Evolutionary conservation across 2,329 filamentous ascomycete species (phyloP), one percentile per base, ranked within the genome.

Genomic region (Xylaria sp.): DNA sequence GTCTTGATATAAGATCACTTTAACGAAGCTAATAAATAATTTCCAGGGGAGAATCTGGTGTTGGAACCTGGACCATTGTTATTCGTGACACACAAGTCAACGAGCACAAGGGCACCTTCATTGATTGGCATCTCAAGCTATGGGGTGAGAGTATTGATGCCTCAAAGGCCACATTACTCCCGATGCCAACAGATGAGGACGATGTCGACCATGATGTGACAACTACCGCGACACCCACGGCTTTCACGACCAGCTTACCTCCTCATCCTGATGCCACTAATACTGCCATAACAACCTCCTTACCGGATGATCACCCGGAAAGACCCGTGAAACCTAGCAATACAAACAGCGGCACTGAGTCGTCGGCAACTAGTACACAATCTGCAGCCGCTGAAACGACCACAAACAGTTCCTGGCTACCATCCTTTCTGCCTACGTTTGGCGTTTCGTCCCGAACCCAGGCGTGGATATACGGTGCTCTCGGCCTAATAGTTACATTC

Each of bases 81-180:
- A 89, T 98, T 76, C 96, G 94, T 76, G 96, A 99, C 78, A 92
- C 91, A 23, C 84, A 88, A 20, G 86, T 91, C 68, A 98, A 99
- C 78, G 86, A 91, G 5, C 84, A 91, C 79, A 89, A 84, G 6
- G 96, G 96, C 72, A 90, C 84, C 10, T 97, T 98, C 76, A 86
- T 90, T 56, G 95, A 99, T 82, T 99, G 94, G 94, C 92, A 93
- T 76, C 85, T 99, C 67, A 97, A 95, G 79, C 87, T 99, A 3
- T 99, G 94, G 94, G 96, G 96, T 70, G 94, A 98, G 80, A 86
- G 88, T 68, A 92, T 93, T 74, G 93, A 98, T 78, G 86, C 89
- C 43, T 84, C 86, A 59, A 92, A 92, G 78, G 91, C 94, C 62
- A 86, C 82, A 8, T 85, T 92, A 4, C 88, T 97, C 18, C 95